Base-by-base conservation (phyloP, 2,329 filamentous ascomycete species). In the Penicillium verrucosum region DNA sequence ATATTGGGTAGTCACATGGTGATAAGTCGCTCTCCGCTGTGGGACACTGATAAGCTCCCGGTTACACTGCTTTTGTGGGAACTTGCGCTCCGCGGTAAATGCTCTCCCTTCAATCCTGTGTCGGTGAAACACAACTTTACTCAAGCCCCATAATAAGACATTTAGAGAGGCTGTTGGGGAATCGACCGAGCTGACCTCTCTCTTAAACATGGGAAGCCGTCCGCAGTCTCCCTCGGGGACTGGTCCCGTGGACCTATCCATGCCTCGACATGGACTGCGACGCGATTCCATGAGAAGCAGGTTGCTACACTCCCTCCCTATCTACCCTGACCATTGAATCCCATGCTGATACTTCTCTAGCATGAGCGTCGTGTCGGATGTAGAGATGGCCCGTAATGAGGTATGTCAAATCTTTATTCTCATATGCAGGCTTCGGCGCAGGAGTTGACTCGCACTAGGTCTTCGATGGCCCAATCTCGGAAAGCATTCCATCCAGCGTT, bases 301-400 rank as follows among this genome's bases (percentile, higher is more conserved):
- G 75, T 71, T 34, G 36, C 25, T 56, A 25, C 8, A 7, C 10
- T 21, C 46, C 12, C 12, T n/a, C 25, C 12, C 9, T 30, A 3
- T 18, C 8, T 23, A 8, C 9, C 23, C 11, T 3, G 2, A 11
- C 16, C 8, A 4, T 40, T 38, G 32, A 7, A 42, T 21, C 21
- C 18, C 12, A 21, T 42, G 41, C 68, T 72, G 45, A 73, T 32
- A 4, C 41, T 16, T 29, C 9, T 51, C 6, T 61, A 82, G 79
- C 64, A 75, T 87, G 36, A 96, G 90, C 75, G 87, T 97, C 65
- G 88, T 96, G 66, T 91, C 91, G 64, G 91, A 96, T 74, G 92
- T 97, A n/a, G 93, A 97, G 73, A 97, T 99, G 94, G 93, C 94
- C 21, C 91, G 95, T 50, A 90, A 96, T 72, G 93, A 97, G 84